These are phyloP conservation scores for Trichophyton verrucosum DNA, from an alignment of 2,329 filamentous ascomycete species.

Conservation along the genomic window DNA sequence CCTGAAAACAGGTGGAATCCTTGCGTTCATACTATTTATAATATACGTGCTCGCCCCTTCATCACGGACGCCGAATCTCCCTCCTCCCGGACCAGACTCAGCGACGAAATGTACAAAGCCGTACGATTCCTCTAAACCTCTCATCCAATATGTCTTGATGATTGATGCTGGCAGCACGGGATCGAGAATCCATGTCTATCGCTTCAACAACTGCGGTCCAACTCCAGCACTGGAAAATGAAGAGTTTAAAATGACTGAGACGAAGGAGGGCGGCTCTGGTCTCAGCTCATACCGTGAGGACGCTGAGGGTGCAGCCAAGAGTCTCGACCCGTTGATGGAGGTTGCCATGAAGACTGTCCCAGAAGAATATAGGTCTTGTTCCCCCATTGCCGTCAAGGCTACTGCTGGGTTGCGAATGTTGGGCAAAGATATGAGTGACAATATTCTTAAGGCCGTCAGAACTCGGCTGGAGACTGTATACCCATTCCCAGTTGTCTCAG, in stretches of 20 bases:
- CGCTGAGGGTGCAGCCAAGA: slow-evolving; percentile 76
- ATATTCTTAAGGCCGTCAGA: slow-evolving; percentile 76
- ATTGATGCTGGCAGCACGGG: slow-evolving; percentile 96
- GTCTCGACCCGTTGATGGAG: slow-evolving; percentile 75
- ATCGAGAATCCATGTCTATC: slow-evolving; percentile 95
- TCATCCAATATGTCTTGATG: slow-evolving; percentile 97
- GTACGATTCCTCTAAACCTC: slow-evolving; percentile 73
- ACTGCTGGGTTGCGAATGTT: slow-evolving; percentile 86
- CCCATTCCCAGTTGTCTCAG: slow-evolving; percentile 85
- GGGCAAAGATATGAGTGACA: slow-evolving; percentile 64
- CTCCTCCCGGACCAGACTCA: neutral
- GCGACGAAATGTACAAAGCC: slow-evolving; percentile 70
- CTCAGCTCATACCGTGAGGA: slow-evolving; percentile 80
- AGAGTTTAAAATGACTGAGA: slow-evolving; percentile 85
- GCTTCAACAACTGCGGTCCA: slow-evolving; percentile 95
- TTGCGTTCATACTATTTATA: slow-evolving; percentile 47
- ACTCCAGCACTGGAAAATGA: slow-evolving; percentile 92
- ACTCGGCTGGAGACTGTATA: slow-evolving; percentile 73
- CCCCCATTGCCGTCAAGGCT: slow-evolving; percentile 92
- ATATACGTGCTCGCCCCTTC: slow-evolving; percentile 42
- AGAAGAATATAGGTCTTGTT: slow-evolving; percentile 79
- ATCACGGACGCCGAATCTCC: slow-evolving; percentile 13
- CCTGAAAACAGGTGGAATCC: slow-evolving; percentile 49
- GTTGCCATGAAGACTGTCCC: slow-evolving; percentile 76
- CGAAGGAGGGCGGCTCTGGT: slow-evolving; percentile 62